A percentile compares a stretch with the other conserved stretches of the same genome.
phyloP scores from a whole-genome alignment of 495 filamentous ascomycete genomes.

The Aspergillus avenaceus region DNA sequence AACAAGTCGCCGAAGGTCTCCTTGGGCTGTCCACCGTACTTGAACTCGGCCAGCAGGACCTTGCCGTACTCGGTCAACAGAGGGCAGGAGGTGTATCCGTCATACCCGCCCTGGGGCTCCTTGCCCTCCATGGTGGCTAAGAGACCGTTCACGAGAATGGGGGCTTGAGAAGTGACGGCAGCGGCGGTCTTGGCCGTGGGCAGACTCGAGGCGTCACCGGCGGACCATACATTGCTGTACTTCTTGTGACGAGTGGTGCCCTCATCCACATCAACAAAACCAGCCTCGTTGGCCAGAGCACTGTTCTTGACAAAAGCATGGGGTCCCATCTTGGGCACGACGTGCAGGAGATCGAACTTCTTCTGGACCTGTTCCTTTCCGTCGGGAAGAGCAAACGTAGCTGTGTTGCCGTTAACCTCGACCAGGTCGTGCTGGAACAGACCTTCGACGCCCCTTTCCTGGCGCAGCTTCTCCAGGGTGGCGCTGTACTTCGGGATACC shows the following conservation, averaged over 20 bases:
- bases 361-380: slow-evolving; percentile 43
- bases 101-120: slow-evolving; percentile 48
- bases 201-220: slow-evolving; percentile 62
- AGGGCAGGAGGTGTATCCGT: slow-evolving; percentile 68
- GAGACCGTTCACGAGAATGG: slow-evolving; percentile 56
- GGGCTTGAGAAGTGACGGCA: slow-evolving; percentile 60
- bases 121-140: slow-evolving; percentile 51
- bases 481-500: slow-evolving; percentile 66
- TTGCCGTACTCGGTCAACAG: slow-evolving; percentile 63
- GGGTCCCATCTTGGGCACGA: slow-evolving; percentile 59
- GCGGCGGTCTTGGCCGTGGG: slow-evolving; percentile 68
- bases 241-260: slow-evolving; percentile 57
- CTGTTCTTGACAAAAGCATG: slow-evolving; percentile 57
- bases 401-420: slow-evolving; percentile 54
- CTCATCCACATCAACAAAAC: slow-evolving; percentile 62
- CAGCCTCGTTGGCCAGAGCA: slow-evolving; percentile 53
- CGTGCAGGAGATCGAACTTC: slow-evolving; percentile 59
- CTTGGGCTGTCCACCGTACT: slow-evolving; percentile 66
- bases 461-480: slow-evolving; percentile 55
- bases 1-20: slow-evolving; percentile 59
- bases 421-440: slow-evolving; percentile 65
- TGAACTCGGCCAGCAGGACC: slow-evolving; percentile 68
- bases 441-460: slow-evolving; percentile 60
- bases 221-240: slow-evolving; percentile 64
- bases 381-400: slow-evolving; percentile 46